A percentile compares a stretch with the other conserved stretches of the same genome.
phyloP scores from a whole-genome alignment of 352 stramenopile genomes.

The Phytophthora multivora region DNA sequence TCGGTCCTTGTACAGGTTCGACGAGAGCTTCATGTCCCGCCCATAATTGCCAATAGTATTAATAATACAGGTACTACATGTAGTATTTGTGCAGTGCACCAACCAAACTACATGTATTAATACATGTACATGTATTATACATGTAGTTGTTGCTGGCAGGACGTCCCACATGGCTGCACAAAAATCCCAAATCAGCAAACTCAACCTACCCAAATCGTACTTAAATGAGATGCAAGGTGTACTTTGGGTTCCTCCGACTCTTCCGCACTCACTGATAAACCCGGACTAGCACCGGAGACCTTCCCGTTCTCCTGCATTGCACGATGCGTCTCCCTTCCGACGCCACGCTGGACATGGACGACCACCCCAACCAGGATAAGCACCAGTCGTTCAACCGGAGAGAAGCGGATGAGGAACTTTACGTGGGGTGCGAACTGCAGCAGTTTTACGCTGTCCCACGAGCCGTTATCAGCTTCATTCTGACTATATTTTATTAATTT shows the following conservation, averaged over 20 bases:
- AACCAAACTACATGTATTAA: no score
- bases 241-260: slow-evolving; percentile 11
- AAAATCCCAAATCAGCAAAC: slow-evolving; percentile 3
- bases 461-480: slow-evolving; percentile 16
- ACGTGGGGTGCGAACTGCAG: slow-evolving; percentile 55
- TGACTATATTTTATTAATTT: slow-evolving; percentile 6
- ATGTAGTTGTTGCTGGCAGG: no score
- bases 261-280: slow-evolving; percentile 9
- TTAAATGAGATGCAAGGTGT: background rate
- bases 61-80: no score
- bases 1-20: no score
- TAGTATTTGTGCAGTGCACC: no score
- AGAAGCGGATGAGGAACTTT: slow-evolving; percentile 62
- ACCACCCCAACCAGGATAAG: slow-evolving; percentile 29
- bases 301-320: background rate
- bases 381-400: slow-evolving; percentile 4
- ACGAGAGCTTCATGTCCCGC: no score
- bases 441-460: slow-evolving; percentile 13
- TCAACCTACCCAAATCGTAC: slow-evolving; percentile 1
- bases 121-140: no score
- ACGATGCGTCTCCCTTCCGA: slow-evolving; percentile 18
- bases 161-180: background rate
- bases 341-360: slow-evolving; percentile 13
- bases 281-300: background rate
- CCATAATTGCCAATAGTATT: no score